A percentile compares a stretch with the other conserved stretches of the same genome.
phyloP scores from a whole-genome alignment of 2,329 filamentous ascomycete genomes.

The Colletotrichum musae region DNA sequence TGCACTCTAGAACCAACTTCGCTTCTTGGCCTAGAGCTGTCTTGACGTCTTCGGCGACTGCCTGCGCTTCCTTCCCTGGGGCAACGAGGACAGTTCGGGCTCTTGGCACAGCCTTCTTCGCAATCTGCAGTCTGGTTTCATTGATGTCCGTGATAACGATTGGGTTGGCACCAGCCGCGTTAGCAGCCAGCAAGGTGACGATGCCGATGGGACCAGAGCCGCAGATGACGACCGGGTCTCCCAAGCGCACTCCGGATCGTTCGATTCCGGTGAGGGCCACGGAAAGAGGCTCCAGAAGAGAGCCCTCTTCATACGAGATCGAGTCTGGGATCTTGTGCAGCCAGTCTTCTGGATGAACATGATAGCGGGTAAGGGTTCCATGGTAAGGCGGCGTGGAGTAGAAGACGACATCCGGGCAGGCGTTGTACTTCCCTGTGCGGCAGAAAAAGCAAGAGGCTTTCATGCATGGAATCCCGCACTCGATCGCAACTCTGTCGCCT shows the following conservation, averaged over 20 bases:
- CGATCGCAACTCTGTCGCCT: conserved; percentile 16
- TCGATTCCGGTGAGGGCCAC: conserved; percentile 62
- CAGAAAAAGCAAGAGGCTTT: conserved; percentile 51
- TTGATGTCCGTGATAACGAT: conserved; percentile 60
- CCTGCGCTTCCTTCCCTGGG: conserved; percentile 13
- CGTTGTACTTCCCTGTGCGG: conserved; percentile 56
- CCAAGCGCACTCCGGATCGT: conserved; percentile 54
- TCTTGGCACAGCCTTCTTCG: conserved; percentile 26
- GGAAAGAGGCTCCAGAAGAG: conserved; percentile 62
- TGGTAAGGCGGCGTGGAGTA: conserved; percentile 56
- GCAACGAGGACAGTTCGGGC: conserved; percentile 23
- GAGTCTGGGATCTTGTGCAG: conserved; percentile 54
- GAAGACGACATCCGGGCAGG: conserved; percentile 56
- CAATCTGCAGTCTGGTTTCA: conserved; percentile 14
- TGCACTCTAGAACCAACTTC: conserved; percentile 75
- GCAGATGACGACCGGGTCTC: conserved; percentile 54
- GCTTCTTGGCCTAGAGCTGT: conserved; percentile 57
- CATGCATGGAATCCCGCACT: conserved; percentile 52
- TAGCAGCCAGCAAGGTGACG: conserved; percentile 56
- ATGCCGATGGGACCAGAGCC: conserved; percentile 55
- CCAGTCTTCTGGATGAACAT: conserved; percentile 54
- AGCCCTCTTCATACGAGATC: conserved; percentile 57
- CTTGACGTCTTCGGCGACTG: conserved; percentile 44
- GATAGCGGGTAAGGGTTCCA: conserved; percentile 55
- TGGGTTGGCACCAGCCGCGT: conserved; percentile 58